Base-by-base conservation (phyloP, 352 stramenopile genomes). In the Aphanomyces invadans region DNA sequence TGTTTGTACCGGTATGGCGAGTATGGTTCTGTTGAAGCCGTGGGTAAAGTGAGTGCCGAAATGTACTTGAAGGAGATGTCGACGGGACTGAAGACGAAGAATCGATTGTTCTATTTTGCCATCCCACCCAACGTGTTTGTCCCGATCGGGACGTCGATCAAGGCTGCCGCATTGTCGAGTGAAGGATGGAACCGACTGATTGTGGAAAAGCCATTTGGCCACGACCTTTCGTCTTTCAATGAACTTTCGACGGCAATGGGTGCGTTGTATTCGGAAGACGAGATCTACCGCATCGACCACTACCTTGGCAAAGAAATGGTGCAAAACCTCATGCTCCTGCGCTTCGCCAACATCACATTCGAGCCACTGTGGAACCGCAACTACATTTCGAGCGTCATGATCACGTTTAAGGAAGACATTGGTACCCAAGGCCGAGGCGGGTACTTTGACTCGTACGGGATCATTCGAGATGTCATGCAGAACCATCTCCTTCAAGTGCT, bases 401-500 rank as follows among this genome's bases (percentile, higher is more conserved):
- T 99, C 39, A 98, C 92, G 25, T 98, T 97, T 77, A 98, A 99
- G 72, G 97, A 99, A 76, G 80, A 97, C 55, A 97, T 99, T 70
- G 95, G 94, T 45, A 98, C 93, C 9, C 80, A 99, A 67, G 95
- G 95, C 54, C 83, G 94, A 48, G 96, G 93, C 25, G 95, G 95
- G 2, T 99, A 99, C 76, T 99, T 99, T 76, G 95, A 99, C 72
- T 85, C 92, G 65, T 98, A 96, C 69, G 95, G 96, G 21, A 99
- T 99, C 74, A 98, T 99, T 70, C 89, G 97, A 56, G 97, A 99
- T 73, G 95, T 99, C 54, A 97, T 98, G 83, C 95, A 98, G 74
- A 99, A 99, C 81, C 97, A 99, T 75, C 78, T 99, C 62, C 81
- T 99, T 49, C 97, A 99, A 71, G 95, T 99, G 48, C 84, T 99